phyloP scores from a whole-genome alignment of 1,139 yeast species.

The Kodamaea sp. region DNA sequence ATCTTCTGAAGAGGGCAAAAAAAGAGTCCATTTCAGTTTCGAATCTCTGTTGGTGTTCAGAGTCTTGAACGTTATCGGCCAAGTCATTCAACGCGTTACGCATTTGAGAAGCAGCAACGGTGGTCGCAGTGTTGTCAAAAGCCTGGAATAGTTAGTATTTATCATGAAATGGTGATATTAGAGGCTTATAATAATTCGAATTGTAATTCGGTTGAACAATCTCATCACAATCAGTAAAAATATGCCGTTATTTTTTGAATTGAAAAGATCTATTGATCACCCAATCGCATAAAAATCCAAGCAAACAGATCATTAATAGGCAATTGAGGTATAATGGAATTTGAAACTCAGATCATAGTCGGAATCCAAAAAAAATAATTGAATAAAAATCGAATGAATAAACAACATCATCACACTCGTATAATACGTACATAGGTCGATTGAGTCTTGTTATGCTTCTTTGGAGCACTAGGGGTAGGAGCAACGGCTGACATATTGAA shows the following conservation, averaged over 20 bases:
- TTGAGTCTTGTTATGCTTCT: conserved; percentile 74
- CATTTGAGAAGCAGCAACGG: conserved; percentile 97
- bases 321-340: too few species aligned
- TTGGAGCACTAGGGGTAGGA: conserved; percentile 17
- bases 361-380: too few species aligned
- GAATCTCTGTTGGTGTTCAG: conserved; percentile 56
- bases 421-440: conserved; percentile 54
- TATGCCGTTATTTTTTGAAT: too few species aligned
- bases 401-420: background rate
- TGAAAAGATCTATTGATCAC: too few species aligned
- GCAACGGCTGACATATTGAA: conserved; percentile 6
- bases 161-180: background rate
- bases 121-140: conserved; percentile 92
- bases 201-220: background rate
- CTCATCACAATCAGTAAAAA: too few species aligned
- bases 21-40: conserved; percentile 95
- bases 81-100: conserved; percentile 89
- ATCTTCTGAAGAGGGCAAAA: conserved; percentile 89
- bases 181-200: background rate
- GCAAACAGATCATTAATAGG: too few species aligned
- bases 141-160: conserved; percentile 46
- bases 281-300: background rate
- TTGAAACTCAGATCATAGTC: too few species aligned
- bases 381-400: too few species aligned
- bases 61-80: conserved; percentile 72